These are phyloP conservation scores for Lithospermum erythrorhizon DNA, from an alignment of 257 asterid genomes.

Conservation along the genomic window DNA sequence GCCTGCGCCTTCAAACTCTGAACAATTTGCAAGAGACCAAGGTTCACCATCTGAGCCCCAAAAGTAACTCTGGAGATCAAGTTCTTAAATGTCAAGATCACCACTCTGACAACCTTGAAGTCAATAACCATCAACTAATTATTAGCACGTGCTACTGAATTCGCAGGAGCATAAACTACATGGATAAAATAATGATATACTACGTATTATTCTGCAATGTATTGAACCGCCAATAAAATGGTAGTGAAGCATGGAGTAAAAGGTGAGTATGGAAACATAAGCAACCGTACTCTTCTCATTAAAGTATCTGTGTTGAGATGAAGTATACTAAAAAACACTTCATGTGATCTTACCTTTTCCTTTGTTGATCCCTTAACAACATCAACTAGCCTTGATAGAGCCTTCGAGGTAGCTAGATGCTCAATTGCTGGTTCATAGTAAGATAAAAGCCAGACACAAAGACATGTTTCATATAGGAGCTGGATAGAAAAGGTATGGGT, in stretches of 20 bases:
- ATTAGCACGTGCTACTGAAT: background rate
- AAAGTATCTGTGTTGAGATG: background rate
- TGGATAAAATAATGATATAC: background rate
- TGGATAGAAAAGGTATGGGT: constrained; percentile 28
- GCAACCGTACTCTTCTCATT: background rate
- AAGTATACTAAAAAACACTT: background rate
- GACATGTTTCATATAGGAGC: constrained; percentile 89
- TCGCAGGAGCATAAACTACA: too few relatives aligned
- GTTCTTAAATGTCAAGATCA: constrained; percentile 68
- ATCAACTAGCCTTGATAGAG: constrained; percentile 54
- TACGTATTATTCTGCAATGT: background rate
- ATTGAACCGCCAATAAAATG: background rate
- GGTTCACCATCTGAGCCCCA: constrained; percentile 78
- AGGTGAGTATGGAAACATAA: background rate
- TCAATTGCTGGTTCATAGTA: constrained; percentile 86
- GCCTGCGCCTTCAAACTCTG: constrained; percentile 88
- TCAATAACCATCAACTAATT: background rate
- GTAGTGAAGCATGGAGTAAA: background rate
- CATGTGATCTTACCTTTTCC: constrained; percentile 51
- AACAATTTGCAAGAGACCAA: constrained; percentile 69
- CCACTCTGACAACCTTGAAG: constrained; percentile 77
- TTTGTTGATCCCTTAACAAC: constrained; percentile 91
- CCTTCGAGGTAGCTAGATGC: constrained; percentile 66
- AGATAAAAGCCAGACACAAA: constrained; percentile 83
- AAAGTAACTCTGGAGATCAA: constrained; percentile 66